Conservation (phyloP, 805 yeast genomes). For the Yamadazyma endophytica region DNA sequence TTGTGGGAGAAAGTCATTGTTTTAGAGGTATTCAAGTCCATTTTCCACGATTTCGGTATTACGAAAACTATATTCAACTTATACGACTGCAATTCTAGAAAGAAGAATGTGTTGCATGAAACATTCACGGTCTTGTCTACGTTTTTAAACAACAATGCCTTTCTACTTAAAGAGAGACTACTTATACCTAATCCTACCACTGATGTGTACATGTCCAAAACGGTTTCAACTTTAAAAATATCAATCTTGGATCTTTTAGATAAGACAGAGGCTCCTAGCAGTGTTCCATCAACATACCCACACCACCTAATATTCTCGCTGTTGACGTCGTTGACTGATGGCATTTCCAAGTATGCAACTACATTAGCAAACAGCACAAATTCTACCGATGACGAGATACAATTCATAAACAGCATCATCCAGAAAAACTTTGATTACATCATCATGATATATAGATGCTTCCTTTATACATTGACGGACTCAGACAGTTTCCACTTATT, state of each 20-base stretch:
- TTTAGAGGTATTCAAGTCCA: constrained; percentile 63
- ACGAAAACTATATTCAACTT: constrained; percentile 51
- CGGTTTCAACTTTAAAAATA: constrained; percentile 45
- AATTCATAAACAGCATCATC: constrained; percentile 30
- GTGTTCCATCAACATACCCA: constrained; percentile 55
- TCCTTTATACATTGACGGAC: constrained; percentile 65
- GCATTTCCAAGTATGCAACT: constrained; percentile 53
- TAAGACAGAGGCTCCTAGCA: constrained; percentile 69
- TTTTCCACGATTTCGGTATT: constrained; percentile 54
- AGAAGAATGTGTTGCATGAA: constrained; percentile 59
- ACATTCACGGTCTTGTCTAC: constrained; percentile 34
- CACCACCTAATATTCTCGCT: constrained; percentile 53
- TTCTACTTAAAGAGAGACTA: constrained; percentile 16
- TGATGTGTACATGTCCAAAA: constrained; percentile 28
- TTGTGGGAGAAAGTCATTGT: constrained; percentile 73
- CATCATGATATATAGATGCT: too few species aligned
- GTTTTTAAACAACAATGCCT: constrained; percentile 18
- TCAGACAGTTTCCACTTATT: constrained; percentile 62
- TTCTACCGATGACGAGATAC: constrained; percentile 19
- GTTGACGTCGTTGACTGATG: constrained; percentile 58
- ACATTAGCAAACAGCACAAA: constrained; percentile 30
- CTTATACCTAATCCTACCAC: constrained; percentile 7
- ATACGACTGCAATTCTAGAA: constrained; percentile 54
- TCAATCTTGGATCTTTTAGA: constrained; percentile 74
- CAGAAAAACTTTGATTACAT: constrained; percentile 23